Percentiles rank a stretch among this genome's conserved stretches.
phyloP scores from a whole-genome alignment of 1,139 yeast species.

The Saccharomyces uvarum region DNA sequence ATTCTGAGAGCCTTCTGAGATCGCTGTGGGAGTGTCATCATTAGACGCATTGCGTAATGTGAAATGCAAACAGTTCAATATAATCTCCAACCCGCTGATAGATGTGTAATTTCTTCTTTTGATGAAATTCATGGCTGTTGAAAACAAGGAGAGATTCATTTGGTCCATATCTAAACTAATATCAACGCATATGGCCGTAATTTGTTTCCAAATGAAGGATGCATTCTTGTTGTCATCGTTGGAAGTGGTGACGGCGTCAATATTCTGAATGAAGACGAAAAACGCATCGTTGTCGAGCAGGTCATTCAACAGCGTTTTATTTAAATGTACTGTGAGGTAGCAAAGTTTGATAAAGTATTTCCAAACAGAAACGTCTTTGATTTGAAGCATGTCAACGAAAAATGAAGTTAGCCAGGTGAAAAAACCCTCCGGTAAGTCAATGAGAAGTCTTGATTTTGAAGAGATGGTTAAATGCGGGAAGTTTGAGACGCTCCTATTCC shows the following conservation, averaged over 20 bases:
- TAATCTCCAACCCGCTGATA: conserved; percentile 4
- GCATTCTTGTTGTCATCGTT: conserved; percentile 2
- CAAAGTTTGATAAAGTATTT: conserved; percentile 22
- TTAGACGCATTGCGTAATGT: background rate
- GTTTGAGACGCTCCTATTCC: background rate
- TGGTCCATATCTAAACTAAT: background rate
- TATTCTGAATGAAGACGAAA: conserved; percentile 2
- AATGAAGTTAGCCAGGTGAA: conserved; percentile 21
- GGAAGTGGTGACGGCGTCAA: background rate
- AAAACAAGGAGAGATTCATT: conserved; percentile 2
- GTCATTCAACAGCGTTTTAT: conserved; percentile 2
- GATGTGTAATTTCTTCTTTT: conserved; percentile 1
- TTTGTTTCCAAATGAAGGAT: conserved; percentile 2
- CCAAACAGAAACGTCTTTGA: conserved; percentile 14
- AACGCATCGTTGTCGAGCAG: conserved; percentile 3
- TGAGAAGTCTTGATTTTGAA: background rate
- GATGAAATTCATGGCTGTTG: conserved; percentile 1
- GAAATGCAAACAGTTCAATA: conserved; percentile 5
- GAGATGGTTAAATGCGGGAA: background rate
- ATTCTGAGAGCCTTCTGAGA: conserved; percentile 3
- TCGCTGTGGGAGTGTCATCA: background rate
- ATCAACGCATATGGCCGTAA: conserved; percentile 2
- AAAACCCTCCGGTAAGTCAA: conserved; percentile 13
- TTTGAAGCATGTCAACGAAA: conserved; percentile 6
- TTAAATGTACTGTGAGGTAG: conserved; percentile 6